A percentile compares a stretch with the other conserved stretches of the same genome.
phyloP scores from a whole-genome alignment of 2,329 filamentous ascomycete species.

The Penicillium aurantiogriseum region DNA sequence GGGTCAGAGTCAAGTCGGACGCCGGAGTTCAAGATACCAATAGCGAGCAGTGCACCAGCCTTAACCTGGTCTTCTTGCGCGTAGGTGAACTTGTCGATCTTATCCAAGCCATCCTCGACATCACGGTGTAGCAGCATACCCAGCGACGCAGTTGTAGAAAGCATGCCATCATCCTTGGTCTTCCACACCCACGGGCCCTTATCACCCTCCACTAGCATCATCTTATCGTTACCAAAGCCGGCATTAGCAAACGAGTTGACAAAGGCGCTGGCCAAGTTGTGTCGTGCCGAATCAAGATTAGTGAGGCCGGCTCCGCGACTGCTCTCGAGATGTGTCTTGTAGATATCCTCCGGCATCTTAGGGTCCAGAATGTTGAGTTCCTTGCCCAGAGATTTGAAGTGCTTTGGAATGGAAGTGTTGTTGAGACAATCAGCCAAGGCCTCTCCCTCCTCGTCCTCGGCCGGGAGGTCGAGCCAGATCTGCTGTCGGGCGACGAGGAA shows the following conservation, averaged over 20 bases:
- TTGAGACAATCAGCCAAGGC: constrained; percentile 79
- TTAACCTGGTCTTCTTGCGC: constrained; percentile 78
- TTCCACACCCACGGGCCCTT: constrained; percentile 98
- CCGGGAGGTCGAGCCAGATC: constrained; percentile 71
- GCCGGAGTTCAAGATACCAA: constrained; percentile 93
- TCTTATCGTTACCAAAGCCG: constrained; percentile 91
- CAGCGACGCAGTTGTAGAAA: constrained; percentile 90
- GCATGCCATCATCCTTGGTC: constrained; percentile 96
- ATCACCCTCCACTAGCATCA: constrained; percentile 89
- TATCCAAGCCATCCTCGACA: constrained; percentile 84
- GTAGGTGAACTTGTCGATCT: constrained; percentile 93
- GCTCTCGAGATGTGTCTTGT: constrained; percentile 98
- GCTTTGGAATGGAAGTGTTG: constrained; percentile 82
- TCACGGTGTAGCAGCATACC: constrained; percentile 93
- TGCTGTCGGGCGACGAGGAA: constrained; percentile 90
- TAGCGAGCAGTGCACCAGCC: constrained; percentile 87
- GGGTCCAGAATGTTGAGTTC: constrained; percentile 96
- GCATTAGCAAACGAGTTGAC: constrained; percentile 98
- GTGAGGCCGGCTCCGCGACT: constrained; percentile 89
- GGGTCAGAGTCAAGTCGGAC: constrained; percentile 87
- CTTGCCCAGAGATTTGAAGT: constrained; percentile 92
- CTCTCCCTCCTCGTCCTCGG: constrained; percentile 65
- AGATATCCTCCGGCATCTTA: constrained; percentile 96
- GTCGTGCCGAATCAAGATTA: constrained; percentile 89
- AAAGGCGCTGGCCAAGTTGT: constrained; percentile 93